Percentiles rank a stretch among this genome's conserved stretches.
Conservation (phyloP, 768 basidiomycete species). For the Strobilomyces dryophilus region DNA sequence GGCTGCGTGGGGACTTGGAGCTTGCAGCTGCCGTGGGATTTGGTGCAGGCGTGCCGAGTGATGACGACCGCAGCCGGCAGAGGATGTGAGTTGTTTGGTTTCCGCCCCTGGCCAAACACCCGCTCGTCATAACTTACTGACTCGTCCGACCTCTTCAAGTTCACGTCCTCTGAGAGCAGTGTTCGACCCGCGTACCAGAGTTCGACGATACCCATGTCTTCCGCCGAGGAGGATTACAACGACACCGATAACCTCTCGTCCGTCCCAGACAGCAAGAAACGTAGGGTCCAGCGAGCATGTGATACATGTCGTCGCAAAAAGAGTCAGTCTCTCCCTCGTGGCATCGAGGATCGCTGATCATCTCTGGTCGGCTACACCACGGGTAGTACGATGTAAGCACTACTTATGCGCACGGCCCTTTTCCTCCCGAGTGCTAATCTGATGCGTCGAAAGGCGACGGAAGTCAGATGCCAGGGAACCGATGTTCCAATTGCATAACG, state of each 20-base stretch:
- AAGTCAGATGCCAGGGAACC: slow-evolving; percentile 49
- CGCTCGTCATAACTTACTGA: background rate
- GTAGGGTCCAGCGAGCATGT: slow-evolving; percentile 74
- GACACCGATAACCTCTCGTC: slow-evolving; percentile 35
- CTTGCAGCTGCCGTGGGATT: no score
- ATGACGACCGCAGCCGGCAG: background rate
- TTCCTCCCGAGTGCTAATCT: background rate
- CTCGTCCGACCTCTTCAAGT: no score
- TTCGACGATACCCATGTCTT: slow-evolving; percentile 34
- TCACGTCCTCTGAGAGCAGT: background rate
- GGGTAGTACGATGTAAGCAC: slow-evolving; percentile 24
- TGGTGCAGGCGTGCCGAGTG: background rate
- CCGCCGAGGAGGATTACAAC: slow-evolving; percentile 58
- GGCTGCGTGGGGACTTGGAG: no score
- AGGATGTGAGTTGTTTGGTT: background rate
- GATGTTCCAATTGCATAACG: slow-evolving; percentile 53
- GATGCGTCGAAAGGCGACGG: slow-evolving; percentile 46
- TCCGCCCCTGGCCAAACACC: background rate
- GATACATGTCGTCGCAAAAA: slow-evolving; percentile 84
- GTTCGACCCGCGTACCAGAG: background rate
- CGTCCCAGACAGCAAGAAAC: slow-evolving; percentile 51
- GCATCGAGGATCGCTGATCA: background rate
- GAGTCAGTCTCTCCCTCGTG: slow-evolving; percentile 40
- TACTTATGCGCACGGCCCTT: background rate
- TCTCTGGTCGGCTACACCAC: background rate